Base-by-base conservation (phyloP, 2,329 filamentous ascomycete genomes). In the Alternaria tenuissima region DNA sequence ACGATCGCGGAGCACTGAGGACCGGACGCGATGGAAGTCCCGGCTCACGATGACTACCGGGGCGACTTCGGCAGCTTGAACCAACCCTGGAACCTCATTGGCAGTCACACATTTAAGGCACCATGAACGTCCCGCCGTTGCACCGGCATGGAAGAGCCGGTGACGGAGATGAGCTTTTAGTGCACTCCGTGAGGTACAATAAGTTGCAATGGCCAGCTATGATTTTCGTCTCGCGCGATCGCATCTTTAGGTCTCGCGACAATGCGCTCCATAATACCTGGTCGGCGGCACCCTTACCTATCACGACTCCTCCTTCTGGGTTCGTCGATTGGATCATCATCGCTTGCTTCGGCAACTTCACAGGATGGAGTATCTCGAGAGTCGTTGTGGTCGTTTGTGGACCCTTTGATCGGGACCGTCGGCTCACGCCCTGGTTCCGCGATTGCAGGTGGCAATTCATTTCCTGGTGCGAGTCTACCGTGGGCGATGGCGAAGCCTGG, bases 361-460 rank as follows among this genome's bases (percentile, higher is more conserved):
- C 11, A 14, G 5, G 9, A 39, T 41, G 52, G 9, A 11, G 18
- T 5, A 9, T 30, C 34, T 55, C 52, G n/a, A n/a, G 24, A 41
- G 34, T 14, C 43, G 7, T 43, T 59, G 8, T 49, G 51, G 51
- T 18, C 22, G 7, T 46, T 46, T 7, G 79, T 81, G 18, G 77
- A 81, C 49, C 67, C 74, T n/a, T 70, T 81, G n/a, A 80, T 81
- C 16, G 79, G 79, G 12, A 78, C 79, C 0, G 77, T 79, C 57
- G 79, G 79, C 6, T 73, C 78, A 2, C 71, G 65, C 20, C 62
- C 76, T 9, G 78, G 78, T 3, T 61, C 57, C 32, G 61, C 57
- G 3, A 62, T 72, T 39, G 69, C 61, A 32, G 68, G 70, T 11
- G 71, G 71, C 28, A 71, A 75, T 30, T 64, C 63, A 14, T 75